A percentile compares a stretch with the other conserved stretches of the same genome.
Conservation (phyloP, 305 asterid genomes). For the Fraxinus sp. region DNA sequence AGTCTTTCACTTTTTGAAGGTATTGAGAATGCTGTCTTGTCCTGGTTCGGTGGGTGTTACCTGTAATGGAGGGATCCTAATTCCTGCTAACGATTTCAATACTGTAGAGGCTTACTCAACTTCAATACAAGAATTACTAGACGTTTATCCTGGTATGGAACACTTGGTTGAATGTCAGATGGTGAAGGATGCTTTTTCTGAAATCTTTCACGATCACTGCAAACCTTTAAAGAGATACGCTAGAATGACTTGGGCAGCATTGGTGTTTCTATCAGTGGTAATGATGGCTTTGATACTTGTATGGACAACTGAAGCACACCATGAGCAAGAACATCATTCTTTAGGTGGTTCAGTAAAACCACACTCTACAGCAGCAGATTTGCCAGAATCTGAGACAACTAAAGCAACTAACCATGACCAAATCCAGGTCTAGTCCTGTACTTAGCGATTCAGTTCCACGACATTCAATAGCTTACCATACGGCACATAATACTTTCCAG, state of each 20-base stretch:
- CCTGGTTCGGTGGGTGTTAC: constrained; percentile 45
- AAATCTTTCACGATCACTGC: constrained; percentile 61
- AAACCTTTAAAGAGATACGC: constrained; percentile 53
- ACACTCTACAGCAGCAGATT: constrained; percentile 21
- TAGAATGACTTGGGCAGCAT: constrained; percentile 54
- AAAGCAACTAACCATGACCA: constrained; percentile 13
- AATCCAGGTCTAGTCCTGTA: constrained; percentile 25
- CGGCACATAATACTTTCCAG: background rate
- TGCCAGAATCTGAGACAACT: constrained; percentile 40
- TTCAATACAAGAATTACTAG: constrained; percentile 59
- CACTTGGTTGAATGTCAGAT: constrained; percentile 66
- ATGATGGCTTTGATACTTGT: constrained; percentile 55
- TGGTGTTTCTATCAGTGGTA: constrained; percentile 51
- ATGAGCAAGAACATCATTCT: constrained; percentile 30
- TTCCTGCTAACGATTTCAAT: constrained; percentile 42
- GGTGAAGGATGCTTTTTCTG: constrained; percentile 55
- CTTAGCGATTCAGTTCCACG: constrained; percentile 10
- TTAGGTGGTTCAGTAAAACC: constrained; percentile 57
- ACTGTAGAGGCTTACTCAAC: constrained; percentile 50
- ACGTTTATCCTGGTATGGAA: constrained; percentile 75
- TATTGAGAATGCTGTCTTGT: constrained; percentile 55
- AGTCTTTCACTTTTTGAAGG: constrained; percentile 15
- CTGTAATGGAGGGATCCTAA: constrained; percentile 69
- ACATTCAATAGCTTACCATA: background rate
- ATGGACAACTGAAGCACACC: constrained; percentile 45